phyloP scores from a whole-genome alignment of 2,329 filamentous ascomycete genomes.

The Ophiosphaerella herpotricha region DNA sequence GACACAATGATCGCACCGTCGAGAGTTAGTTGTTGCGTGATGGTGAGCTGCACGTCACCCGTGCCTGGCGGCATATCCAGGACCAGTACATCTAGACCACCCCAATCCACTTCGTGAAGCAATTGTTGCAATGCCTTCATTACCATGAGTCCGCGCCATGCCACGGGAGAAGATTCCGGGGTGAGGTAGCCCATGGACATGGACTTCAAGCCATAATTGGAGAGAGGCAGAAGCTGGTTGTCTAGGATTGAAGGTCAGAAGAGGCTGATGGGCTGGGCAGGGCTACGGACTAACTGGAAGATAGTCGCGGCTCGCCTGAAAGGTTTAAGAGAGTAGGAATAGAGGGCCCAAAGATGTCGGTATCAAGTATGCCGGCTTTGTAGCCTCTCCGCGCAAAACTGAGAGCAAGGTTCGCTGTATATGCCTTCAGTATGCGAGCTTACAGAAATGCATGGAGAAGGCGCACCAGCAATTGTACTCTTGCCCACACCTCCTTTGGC shows the following conservation, averaged over 20 bases:
- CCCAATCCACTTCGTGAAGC: slow-evolving; percentile 94
- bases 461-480: slow-evolving; percentile 80
- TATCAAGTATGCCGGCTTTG: slow-evolving; percentile 85
- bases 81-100: slow-evolving; percentile 82
- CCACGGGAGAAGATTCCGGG: slow-evolving; percentile 77
- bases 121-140: slow-evolving; percentile 97
- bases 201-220: slow-evolving; percentile 93
- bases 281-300: slow-evolving; percentile 61
- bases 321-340: slow-evolving; percentile 89
- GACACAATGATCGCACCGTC: slow-evolving; percentile 87
- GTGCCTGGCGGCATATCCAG: slow-evolving; percentile 93
- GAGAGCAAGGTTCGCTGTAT: slow-evolving; percentile 76
- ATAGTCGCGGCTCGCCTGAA: slow-evolving; percentile 76
- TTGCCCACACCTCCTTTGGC: slow-evolving; percentile 99
- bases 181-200: slow-evolving; percentile 99
- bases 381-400: slow-evolving; percentile 82
- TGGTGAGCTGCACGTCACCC: slow-evolving; percentile 94
- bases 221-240: slow-evolving; percentile 82
- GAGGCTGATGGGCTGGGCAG: neutral
- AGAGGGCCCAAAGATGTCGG: slow-evolving; percentile 95
- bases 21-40: slow-evolving; percentile 89
- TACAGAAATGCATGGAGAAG: neutral
- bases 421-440: slow-evolving; percentile 4
- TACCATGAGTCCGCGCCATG: slow-evolving; percentile 96
- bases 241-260: slow-evolving; percentile 51